phyloP scores from a whole-genome alignment of 805 yeast species.

The Yarrowia yakushimensis region DNA sequence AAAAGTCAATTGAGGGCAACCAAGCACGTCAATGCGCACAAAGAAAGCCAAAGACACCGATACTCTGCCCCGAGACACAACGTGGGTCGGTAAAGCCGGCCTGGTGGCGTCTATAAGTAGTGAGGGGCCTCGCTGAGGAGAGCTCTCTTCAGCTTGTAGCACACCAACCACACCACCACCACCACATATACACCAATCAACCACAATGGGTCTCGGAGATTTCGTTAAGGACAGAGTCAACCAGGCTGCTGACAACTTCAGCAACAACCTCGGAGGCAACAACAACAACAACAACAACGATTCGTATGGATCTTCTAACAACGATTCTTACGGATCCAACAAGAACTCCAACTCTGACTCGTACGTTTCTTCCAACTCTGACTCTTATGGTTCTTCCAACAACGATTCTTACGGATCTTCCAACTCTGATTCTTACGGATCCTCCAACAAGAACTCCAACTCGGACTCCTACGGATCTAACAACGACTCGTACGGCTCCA shows the following conservation, averaged over 20 bases:
- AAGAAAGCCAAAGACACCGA: background rate
- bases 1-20: background rate
- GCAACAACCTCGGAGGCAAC: background rate
- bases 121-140: background rate
- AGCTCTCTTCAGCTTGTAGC: background rate
- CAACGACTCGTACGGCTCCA: background rate
- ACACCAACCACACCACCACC: background rate
- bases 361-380: constrained; percentile 11
- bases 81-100: background rate
- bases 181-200: background rate
- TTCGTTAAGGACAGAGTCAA: constrained; percentile 23
- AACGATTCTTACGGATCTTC: background rate
- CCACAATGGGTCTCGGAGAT: constrained; percentile 25
- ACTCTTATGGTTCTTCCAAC: background rate
- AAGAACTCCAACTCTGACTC: too few species aligned
- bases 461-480: background rate
- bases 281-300: background rate
- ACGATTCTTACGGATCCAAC: too few species aligned
- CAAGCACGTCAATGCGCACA: background rate
- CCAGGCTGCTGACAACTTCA: constrained; percentile 7
- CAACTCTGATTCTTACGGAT: constrained; percentile 19
- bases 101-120: background rate
- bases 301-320: constrained; percentile 18
- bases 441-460: constrained; percentile 12
- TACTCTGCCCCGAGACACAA: background rate